Evolutionary conservation across 108 stramenopile genomes (phyloP).

Genomic region (Nitzschia sp.): DNA sequence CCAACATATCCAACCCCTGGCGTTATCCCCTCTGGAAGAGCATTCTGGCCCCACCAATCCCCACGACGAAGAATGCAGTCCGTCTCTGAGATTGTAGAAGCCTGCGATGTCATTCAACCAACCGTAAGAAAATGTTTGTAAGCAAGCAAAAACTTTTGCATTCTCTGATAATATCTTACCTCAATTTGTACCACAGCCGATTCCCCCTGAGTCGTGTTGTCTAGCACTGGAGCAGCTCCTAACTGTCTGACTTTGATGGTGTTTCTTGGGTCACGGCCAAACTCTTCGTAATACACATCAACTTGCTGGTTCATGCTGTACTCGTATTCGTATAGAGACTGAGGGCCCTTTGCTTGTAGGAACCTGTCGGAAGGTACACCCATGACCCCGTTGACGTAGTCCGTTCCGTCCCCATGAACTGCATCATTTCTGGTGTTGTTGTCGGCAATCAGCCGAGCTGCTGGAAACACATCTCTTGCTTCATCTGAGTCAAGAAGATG

Average conservation of each 20-base stretch:
- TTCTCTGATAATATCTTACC: constrained; percentile 22
- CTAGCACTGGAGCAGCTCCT: constrained; percentile 3
- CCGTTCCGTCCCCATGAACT: neutral
- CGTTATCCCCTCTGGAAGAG: constrained; percentile 17
- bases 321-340: constrained; percentile 44
- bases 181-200: constrained; percentile 39
- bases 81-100: constrained; percentile 52
- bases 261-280: constrained; percentile 19
- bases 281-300: constrained; percentile 29
- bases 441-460: constrained; percentile 20
- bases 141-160: neutral
- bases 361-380: constrained; percentile 17
- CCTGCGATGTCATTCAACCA: constrained; percentile 20
- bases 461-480: constrained; percentile 14
- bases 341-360: constrained; percentile 24
- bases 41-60: constrained; percentile 30
- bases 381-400: constrained; percentile 9
- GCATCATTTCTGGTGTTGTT: constrained; percentile 1
- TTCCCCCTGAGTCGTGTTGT: neutral
- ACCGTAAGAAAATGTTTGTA: neutral
- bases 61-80: constrained; percentile 59
- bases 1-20: constrained; percentile 61
- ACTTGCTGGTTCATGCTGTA: constrained; percentile 35
- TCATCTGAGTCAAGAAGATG: neutral
- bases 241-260: constrained; percentile 16